Evolutionary conservation across 2,329 filamentous ascomycete species (phyloP).

Genomic region (Fusarium circinatum): DNA sequence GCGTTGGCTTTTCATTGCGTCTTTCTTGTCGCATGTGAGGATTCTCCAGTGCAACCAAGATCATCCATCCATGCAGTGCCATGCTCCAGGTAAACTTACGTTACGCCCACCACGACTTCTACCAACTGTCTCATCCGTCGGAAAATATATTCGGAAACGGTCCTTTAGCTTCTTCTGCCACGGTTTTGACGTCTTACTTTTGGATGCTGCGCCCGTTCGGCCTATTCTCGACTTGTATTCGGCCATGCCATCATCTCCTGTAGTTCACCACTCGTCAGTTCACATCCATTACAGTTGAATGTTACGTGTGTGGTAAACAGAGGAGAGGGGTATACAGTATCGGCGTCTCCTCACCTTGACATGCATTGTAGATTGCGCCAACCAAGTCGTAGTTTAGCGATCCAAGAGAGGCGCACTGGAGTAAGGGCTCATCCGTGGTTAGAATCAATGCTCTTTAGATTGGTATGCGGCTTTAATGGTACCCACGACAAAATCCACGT

Average conservation of each 20-base stretch:
- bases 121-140: constrained; percentile 75
- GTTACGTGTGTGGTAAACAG: constrained; percentile 25
- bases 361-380: constrained; percentile 62
- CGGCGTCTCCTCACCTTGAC: constrained; percentile 57
- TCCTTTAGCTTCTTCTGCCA: constrained; percentile 50
- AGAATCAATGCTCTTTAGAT: constrained; percentile 22
- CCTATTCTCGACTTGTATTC: constrained; percentile 55
- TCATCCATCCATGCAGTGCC: constrained; percentile 10
- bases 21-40: constrained; percentile 29
- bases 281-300: constrained; percentile 20
- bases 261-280: constrained; percentile 17
- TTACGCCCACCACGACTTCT: constrained; percentile 70
- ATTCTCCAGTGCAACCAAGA: constrained; percentile 29
- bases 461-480: constrained; percentile 26
- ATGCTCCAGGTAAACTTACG: constrained; percentile 50
- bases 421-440: constrained; percentile 21
- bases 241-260: constrained; percentile 54
- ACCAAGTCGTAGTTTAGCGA: constrained; percentile 77
- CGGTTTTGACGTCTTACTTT: constrained; percentile 35
- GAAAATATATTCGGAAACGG: constrained; percentile 81
- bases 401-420: constrained; percentile 82
- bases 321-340: constrained; percentile 27
- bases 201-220: constrained; percentile 41
- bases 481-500: constrained; percentile 78
- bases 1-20: constrained; percentile 29